These are phyloP conservation scores for Sugiyamaella boreocaroliniensis DNA, from an alignment of 805 yeast genomes.

Conservation along the genomic window DNA sequence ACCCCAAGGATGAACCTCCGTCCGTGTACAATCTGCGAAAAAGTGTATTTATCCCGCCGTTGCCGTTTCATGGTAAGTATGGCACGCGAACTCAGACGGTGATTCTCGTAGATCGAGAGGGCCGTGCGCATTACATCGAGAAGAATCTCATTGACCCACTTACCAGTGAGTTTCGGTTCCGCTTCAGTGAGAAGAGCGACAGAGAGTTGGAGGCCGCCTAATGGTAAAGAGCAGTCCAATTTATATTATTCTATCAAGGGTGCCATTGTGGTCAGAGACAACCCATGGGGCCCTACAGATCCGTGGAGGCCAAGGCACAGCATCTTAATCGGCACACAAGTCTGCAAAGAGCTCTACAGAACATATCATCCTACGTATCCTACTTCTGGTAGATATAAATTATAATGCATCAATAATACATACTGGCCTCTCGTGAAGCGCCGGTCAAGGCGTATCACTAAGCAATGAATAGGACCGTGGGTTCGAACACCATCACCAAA, in stretches of 20 bases:
- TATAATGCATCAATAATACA: background rate
- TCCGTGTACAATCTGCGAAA: conserved; percentile 42
- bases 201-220: too few species aligned
- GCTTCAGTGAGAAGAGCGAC: background rate
- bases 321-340: too few species aligned
- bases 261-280: too few species aligned
- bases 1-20: conserved; percentile 26
- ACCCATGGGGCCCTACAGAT: too few species aligned
- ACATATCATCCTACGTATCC: too few species aligned
- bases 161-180: conserved; percentile 3
- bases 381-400: background rate
- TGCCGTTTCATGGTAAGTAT: conserved; percentile 41
- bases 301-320: too few species aligned
- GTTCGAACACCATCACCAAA: too few species aligned
- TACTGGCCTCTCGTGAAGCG: background rate
- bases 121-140: conserved; percentile 57
- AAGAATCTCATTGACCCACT: conserved; percentile 42
- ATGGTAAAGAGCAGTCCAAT: too few species aligned
- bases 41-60: conserved; percentile 72
- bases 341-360: too few species aligned
- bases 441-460: background rate
- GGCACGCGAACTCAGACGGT: conserved; percentile 89
- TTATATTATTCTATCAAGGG: too few species aligned
- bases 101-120: conserved; percentile 47
- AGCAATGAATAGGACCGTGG: too few species aligned